phyloP scores from a whole-genome alignment of 2,329 filamentous ascomycete genomes.

The Colletotrichum camelliae region DNA sequence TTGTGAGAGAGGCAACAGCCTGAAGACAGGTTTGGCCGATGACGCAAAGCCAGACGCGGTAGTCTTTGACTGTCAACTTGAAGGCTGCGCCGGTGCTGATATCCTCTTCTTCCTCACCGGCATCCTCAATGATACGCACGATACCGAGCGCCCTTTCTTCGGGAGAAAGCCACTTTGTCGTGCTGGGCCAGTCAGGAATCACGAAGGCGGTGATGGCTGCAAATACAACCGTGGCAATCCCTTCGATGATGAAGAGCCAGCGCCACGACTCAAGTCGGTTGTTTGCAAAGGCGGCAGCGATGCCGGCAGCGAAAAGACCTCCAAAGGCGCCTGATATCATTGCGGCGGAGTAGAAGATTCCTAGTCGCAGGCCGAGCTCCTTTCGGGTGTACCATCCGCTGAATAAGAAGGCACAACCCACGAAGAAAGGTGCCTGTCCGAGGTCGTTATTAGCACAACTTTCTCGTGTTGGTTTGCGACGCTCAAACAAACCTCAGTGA shows the following conservation, averaged over 20 bases:
- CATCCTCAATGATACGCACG: neutral
- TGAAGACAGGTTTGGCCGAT: neutral
- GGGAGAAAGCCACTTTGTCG: neutral
- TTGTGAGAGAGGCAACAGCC: neutral
- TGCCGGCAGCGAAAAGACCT: constrained; percentile 32
- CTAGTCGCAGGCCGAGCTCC: constrained; percentile 19
- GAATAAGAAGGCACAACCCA: constrained; percentile 24
- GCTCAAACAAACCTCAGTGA: constrained; percentile 13
- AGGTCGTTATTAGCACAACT: fast-evolving
- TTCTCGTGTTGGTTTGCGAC: fast-evolving
- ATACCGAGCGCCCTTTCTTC: neutral
- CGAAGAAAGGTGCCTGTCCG: constrained; percentile 18
- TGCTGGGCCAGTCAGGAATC: constrained; percentile 24
- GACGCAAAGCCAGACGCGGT: neutral
- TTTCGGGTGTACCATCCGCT: constrained; percentile 22
- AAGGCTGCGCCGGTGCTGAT: neutral
- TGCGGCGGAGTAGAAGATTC: constrained; percentile 32
- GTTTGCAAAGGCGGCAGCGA: constrained; percentile 14
- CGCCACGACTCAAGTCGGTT: constrained; percentile 52
- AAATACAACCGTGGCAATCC: constrained; percentile 36
- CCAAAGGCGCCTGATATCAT: constrained; percentile 37
- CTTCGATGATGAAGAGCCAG: constrained; percentile 56
- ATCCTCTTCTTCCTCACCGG: neutral
- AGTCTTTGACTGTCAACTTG: neutral
- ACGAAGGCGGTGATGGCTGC: constrained; percentile 6